Evolutionary conservation across 2,329 filamentous ascomycete genomes (phyloP).

Genomic region (Hansfordia pulvinata): DNA sequence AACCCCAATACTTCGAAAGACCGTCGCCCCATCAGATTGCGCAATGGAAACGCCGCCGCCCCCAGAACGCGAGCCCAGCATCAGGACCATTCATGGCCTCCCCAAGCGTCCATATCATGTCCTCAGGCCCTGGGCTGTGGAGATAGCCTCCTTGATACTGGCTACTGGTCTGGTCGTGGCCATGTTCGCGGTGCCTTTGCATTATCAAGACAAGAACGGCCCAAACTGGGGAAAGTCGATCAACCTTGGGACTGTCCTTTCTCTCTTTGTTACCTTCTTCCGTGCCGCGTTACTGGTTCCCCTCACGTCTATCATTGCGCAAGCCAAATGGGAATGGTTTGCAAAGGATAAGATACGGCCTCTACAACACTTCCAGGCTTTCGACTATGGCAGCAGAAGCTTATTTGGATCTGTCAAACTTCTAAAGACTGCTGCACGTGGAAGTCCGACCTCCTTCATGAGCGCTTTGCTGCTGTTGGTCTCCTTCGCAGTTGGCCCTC

Average conservation of each 20-base stretch:
- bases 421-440: too few relatives aligned
- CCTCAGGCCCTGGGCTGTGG: too few relatives aligned
- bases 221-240: slow-evolving; percentile 1
- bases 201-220: not conserved
- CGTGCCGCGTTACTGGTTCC: not conserved
- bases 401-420: too few relatives aligned
- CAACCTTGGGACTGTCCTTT: not conserved
- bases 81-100: too few relatives aligned
- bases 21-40: too few relatives aligned
- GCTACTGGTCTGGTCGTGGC: too few relatives aligned
- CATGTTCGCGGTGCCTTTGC: too few relatives aligned
- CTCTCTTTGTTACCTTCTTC: not conserved
- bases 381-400: not conserved
- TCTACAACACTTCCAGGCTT: not conserved
- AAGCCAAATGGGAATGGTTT: slow-evolving; percentile 1
- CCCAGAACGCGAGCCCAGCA: too few relatives aligned
- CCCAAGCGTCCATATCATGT: too few relatives aligned
- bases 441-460: not conserved
- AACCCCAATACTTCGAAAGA: too few relatives aligned
- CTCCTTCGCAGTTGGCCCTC: not conserved
- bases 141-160: too few relatives aligned
- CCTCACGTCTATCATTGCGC: not conserved
- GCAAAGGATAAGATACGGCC: not conserved
- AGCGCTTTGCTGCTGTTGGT: not conserved
- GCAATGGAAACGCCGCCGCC: too few relatives aligned